Conservation (phyloP, 441 rosid species). For the Gossypium trilobum region DNA sequence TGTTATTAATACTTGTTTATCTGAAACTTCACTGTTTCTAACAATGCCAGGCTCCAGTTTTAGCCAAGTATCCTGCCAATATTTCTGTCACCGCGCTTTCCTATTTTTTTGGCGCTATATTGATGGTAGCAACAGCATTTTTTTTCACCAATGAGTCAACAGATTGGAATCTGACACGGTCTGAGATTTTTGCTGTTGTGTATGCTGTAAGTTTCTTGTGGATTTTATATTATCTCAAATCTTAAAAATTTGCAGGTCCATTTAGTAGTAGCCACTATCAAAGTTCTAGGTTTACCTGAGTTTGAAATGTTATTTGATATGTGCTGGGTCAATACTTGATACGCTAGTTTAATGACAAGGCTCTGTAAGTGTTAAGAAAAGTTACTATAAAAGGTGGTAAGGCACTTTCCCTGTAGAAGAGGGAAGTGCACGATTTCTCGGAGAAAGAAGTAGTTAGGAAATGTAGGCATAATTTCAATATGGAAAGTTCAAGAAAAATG, state of each 20-base stretch:
- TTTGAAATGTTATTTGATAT: conserved; percentile 4
- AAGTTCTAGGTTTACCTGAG: not conserved
- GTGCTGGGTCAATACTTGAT: not conserved
- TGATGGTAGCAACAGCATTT: conserved; percentile 66
- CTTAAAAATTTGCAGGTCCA: not conserved
- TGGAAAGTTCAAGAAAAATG: not conserved
- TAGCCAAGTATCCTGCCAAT: conserved; percentile 77
- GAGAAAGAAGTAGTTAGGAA: not conserved
- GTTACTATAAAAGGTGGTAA: not conserved
- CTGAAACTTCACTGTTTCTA: not conserved
- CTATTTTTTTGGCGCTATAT: conserved; percentile 66
- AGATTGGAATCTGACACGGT: conserved; percentile 70
- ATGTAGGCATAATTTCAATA: not conserved
- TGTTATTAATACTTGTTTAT: not conserved
- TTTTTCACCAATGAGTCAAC: conserved; percentile 55
- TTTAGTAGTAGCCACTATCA: not conserved
- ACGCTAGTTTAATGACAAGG: not conserved
- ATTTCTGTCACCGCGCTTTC: conserved; percentile 78
- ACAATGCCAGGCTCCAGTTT: conserved; percentile 65
- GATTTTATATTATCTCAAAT: conserved; percentile 2
- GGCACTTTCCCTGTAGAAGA: not conserved
- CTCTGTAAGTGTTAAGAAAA: not conserved
- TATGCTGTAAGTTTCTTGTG: conserved; percentile 74
- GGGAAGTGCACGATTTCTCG: not conserved
- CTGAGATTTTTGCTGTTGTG: conserved; percentile 71